Evolutionary conservation across 2,329 filamentous ascomycete species (phyloP), one percentile per base, ranked within the genome.

Genomic region (Westerdykella sp.): DNA sequence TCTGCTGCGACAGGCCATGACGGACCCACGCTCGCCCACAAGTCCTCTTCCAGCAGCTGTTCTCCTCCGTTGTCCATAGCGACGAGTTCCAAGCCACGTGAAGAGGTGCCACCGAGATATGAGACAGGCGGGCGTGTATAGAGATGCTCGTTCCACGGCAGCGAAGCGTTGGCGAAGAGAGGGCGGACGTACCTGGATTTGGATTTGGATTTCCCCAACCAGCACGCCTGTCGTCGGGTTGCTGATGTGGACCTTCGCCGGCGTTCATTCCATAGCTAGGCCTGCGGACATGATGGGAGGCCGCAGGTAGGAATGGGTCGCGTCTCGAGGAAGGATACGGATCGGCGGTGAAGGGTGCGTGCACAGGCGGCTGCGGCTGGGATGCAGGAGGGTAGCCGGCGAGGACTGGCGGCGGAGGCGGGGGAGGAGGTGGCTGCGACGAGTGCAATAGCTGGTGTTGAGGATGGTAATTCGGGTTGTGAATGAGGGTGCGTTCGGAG

Each of bases 401-500:
- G 30, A 62, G 50, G 35, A 61, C 57, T 7, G 63, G 48, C 25
- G 56, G 56, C 35, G 59, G 51, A 37, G 57, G 57, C 42, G 51
- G 51, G 13, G 47, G 32, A 12, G 35, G 22, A 16, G 34, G 40
- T 21, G 41, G 31, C 11, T 35, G 60, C 25, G 25, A 28, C 16
- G 55, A 49, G n/a, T 50, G 49, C 34, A 53, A 45, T 18, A 57
- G 40, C 45, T 58, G 60, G 39, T 54, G 21, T 43, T 34, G 47
- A 76, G 68, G 69, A 53, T 76, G 67, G 63, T 83, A 83, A 54
- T 79, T 78, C 42, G 72, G 67, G 66, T 84, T 84, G 53, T 72
- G 72, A 23, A 78, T 66, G 42, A 78, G 54, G 40, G 56, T 55
- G 42, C 66, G 63, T 30, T 70, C 69, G 46, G 62, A 58, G 36